Evolutionary conservation across 2,329 filamentous ascomycete species (phyloP).

Genomic region (Talaromyces marneffei): DNA sequence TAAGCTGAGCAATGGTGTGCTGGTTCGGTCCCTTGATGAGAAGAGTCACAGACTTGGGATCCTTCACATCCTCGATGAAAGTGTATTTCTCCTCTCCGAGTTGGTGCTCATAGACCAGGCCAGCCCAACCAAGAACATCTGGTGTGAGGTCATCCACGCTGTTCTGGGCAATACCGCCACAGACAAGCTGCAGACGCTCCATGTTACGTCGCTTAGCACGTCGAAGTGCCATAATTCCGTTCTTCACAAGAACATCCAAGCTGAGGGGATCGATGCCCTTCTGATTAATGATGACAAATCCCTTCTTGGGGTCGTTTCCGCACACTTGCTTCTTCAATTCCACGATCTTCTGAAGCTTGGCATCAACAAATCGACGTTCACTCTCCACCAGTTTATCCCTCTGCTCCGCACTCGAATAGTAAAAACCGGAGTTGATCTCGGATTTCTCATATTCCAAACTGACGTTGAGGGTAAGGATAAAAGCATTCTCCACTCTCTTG

Average conservation of each 20-base stretch:
- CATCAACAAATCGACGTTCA: conserved; percentile 89
- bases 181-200: conserved; percentile 93
- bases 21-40: conserved; percentile 97
- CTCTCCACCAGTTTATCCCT: conserved; percentile 97
- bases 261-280: conserved; percentile 98
- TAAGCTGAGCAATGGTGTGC: conserved; percentile 95
- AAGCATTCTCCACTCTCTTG: conserved; percentile 90
- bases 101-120: conserved; percentile 93
- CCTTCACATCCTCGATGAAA: conserved; percentile 97
- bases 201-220: conserved; percentile 98
- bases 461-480: conserved; percentile 91
- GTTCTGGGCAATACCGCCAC: conserved; percentile 87
- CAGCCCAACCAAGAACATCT: conserved; percentile 90
- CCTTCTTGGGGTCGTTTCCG: conserved; percentile 85
- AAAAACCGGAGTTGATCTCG: conserved; percentile 98
- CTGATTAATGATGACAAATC: conserved; percentile 97
- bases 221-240: conserved; percentile 89
- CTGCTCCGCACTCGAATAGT: conserved; percentile 95
- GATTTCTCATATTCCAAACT: conserved; percentile 98
- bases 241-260: conserved; percentile 93
- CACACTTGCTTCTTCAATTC: conserved; percentile 98
- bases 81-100: conserved; percentile 99
- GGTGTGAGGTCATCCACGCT: conserved; percentile 88
- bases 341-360: conserved; percentile 95
- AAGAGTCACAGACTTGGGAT: conserved; percentile 94